phyloP scores from a whole-genome alignment of 495 filamentous ascomycete genomes.

The Hypoxylon trugodes region DNA sequence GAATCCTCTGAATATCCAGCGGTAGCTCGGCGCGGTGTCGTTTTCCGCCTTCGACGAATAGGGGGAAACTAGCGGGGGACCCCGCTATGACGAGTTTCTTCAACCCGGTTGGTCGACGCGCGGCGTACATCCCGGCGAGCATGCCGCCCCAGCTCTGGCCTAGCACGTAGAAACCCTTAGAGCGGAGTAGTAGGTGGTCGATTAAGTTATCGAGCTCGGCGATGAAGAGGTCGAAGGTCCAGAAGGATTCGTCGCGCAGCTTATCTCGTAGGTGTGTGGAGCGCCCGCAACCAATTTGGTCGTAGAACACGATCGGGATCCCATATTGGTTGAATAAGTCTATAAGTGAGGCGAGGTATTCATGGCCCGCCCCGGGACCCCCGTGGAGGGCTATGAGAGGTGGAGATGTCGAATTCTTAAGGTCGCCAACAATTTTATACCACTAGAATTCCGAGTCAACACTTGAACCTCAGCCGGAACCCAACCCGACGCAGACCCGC shows the following conservation, averaged over 20 bases:
- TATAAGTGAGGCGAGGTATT: conserved; percentile 45
- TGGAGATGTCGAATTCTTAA: background rate
- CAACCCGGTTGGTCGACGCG: conserved; percentile 49
- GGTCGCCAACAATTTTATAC: conserved; percentile 43
- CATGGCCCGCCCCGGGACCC: conserved; percentile 56
- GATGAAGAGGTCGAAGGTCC: conserved; percentile 52
- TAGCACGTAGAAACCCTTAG: conserved; percentile 44
- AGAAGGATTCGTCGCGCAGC: conserved; percentile 47
- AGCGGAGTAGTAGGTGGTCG: conserved; percentile 48
- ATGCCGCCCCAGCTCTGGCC: conserved; percentile 58
- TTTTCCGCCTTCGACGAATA: conserved; percentile 44
- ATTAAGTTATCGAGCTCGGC: conserved; percentile 59
- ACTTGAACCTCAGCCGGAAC: too few species aligned
- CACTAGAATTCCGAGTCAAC: too few species aligned
- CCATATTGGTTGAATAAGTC: conserved; percentile 45
- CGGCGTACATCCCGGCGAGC: conserved; percentile 37
- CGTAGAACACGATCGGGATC: conserved; percentile 59
- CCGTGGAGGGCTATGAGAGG: conserved; percentile 56
- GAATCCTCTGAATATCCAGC: background rate
- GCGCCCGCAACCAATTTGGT: conserved; percentile 59
- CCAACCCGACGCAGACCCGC: too few species aligned
- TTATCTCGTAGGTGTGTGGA: conserved; percentile 55
- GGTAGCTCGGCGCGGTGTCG: conserved; percentile 19
- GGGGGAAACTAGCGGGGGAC: conserved; percentile 47
- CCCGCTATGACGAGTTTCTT: conserved; percentile 53